These are phyloP conservation scores for Boechera retrofracta DNA, from an alignment of 345 rosid species.

Conservation along the genomic window DNA sequence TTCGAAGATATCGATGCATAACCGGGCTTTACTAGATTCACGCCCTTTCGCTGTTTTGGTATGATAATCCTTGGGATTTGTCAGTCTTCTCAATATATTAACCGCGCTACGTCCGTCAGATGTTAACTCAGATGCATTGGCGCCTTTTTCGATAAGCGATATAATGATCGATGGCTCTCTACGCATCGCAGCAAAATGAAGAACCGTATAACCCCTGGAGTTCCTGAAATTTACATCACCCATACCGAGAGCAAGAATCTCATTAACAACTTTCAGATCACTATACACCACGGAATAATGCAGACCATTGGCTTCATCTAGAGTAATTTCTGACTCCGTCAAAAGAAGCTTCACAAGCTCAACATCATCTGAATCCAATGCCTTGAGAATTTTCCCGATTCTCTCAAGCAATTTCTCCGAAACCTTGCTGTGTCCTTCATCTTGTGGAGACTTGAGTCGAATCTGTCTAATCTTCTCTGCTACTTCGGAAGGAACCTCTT, in stretches of 20 bases:
- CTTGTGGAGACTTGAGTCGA: constrained; percentile 50
- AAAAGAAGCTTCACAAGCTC: constrained; percentile 91
- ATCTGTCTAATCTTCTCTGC: constrained; percentile 58
- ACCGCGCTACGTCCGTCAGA: constrained; percentile 83
- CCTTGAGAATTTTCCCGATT: constrained; percentile 77
- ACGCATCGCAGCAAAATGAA: constrained; percentile 94
- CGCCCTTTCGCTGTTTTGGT: constrained; percentile 72
- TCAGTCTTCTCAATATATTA: constrained; percentile 77
- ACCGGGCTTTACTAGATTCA: constrained; percentile 73
- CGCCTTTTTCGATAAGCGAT: constrained; percentile 76
- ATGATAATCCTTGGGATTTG: constrained; percentile 87
- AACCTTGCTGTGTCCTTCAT: constrained; percentile 46
- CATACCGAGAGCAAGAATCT: constrained; percentile 68
- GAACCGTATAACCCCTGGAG: constrained; percentile 81
- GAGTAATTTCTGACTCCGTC: constrained; percentile 72
- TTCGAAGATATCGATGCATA: constrained; percentile 93
- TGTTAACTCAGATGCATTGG: constrained; percentile 72
- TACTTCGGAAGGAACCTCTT: constrained; percentile 80
- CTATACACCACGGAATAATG: constrained; percentile 93
- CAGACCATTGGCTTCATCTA: constrained; percentile 83
- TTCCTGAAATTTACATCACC: constrained; percentile 77
- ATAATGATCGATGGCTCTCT: constrained; percentile 79
- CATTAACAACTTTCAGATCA: constrained; percentile 86
- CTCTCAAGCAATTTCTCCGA: constrained; percentile 67
- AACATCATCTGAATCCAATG: constrained; percentile 93